Conservation (phyloP, 805 yeast species). For the Schwanniomyces yamadae region DNA sequence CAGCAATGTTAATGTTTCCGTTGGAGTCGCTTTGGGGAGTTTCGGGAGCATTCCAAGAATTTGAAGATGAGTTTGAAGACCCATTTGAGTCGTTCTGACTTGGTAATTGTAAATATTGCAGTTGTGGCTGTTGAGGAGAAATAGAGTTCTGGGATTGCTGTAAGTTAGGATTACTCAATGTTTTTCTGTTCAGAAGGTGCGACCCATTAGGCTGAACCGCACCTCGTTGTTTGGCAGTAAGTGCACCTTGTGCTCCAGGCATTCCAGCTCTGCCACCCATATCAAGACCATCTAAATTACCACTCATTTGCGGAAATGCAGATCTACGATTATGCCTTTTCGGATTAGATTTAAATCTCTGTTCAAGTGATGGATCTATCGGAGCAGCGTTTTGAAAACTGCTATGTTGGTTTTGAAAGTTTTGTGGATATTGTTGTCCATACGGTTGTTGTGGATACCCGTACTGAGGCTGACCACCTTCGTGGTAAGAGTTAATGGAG, state of each 20-base stretch:
- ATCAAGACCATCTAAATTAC: slow-evolving; percentile 32
- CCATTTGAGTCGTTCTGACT: slow-evolving; percentile 17
- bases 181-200: slow-evolving; percentile 1
- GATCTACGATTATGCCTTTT: slow-evolving; percentile 38
- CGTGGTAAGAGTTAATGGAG: slow-evolving; percentile 11
- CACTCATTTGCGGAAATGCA: slow-evolving; percentile 30
- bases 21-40: slow-evolving; percentile 18
- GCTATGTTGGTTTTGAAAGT: slow-evolving; percentile 6
- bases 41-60: slow-evolving; percentile 18
- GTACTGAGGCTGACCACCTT: slow-evolving; percentile 2
- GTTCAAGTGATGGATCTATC: slow-evolving; percentile 25
- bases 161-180: slow-evolving; percentile 4
- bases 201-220: slow-evolving; percentile 3
- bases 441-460: slow-evolving; percentile 5
- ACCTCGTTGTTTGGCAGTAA: slow-evolving; percentile 1
- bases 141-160: slow-evolving; percentile 1
- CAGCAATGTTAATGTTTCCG: slow-evolving; percentile 13
- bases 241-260: slow-evolving; percentile 21
- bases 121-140: slow-evolving; percentile 9
- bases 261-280: slow-evolving; percentile 49
- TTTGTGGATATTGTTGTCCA: no score
- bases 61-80: slow-evolving; percentile 21
- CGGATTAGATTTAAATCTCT: slow-evolving; percentile 21
- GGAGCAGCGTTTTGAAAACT: slow-evolving; percentile 20
- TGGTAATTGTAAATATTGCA: slow-evolving; percentile 19